Percentiles rank a stretch among this genome's conserved stretches.
Conservation (phyloP, 352 stramenopile genomes). For the Globisporangium echinulatum region DNA sequence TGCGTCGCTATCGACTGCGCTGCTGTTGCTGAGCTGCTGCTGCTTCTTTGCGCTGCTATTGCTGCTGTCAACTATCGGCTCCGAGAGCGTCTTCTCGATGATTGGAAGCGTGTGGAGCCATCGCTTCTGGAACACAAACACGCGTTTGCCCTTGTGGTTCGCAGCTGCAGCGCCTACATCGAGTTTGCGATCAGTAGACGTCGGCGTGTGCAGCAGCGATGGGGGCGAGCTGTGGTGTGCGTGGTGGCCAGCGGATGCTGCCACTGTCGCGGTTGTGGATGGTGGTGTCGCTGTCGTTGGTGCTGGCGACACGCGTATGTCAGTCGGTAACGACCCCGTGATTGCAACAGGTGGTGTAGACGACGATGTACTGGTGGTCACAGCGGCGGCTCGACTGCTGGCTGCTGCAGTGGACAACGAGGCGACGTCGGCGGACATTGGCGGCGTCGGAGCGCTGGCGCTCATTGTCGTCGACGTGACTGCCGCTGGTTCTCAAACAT, state of each 20-base stretch:
- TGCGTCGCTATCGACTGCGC: neutral
- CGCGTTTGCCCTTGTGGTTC: conserved; percentile 39
- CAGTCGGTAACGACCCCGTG: no score
- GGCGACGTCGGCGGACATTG: no score
- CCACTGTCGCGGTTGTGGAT: neutral
- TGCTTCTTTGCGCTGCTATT: conserved; percentile 15
- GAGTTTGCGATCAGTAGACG: conserved; percentile 5
- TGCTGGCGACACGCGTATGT: no score
- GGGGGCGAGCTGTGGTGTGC: neutral
- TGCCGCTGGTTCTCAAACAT: no score
- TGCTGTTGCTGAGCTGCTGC: conserved; percentile 10
- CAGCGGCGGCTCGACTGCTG: no score
- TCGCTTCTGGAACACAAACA: conserved; percentile 79
- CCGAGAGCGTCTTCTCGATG: conserved; percentile 53
- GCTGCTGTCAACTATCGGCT: conserved; percentile 4
- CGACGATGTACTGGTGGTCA: no score
- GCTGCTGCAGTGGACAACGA: no score
- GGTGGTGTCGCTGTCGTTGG: neutral
- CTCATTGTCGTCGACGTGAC: no score
- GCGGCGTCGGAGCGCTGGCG: no score
- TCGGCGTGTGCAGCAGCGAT: neutral
- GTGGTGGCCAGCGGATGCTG: no score
- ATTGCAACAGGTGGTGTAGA: no score
- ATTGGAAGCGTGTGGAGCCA: conserved; percentile 78
- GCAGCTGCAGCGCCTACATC: neutral